These are phyloP conservation scores for Hypoxylon sp. DNA, from an alignment of 2,329 filamentous ascomycete species.

Conservation along the genomic window DNA sequence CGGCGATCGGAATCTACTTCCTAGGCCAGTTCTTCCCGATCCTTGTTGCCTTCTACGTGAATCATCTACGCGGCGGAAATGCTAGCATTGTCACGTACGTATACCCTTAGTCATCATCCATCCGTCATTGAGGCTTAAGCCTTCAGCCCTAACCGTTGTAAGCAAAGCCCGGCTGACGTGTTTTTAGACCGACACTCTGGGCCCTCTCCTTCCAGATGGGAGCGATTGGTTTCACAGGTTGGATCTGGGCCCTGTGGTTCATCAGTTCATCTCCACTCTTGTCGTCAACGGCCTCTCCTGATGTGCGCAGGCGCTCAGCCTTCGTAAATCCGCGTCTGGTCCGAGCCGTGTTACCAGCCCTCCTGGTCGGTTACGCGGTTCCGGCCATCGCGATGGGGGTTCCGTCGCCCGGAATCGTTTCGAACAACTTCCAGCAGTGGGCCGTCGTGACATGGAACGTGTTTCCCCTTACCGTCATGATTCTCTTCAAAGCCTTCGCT, in stretches of 20 bases:
- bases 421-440: slow-evolving; percentile 28
- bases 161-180: slow-evolving; percentile 1
- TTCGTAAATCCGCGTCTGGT: slow-evolving; percentile 2
- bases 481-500: not conserved
- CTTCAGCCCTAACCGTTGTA: not conserved
- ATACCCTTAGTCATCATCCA: not conserved
- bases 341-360: slow-evolving; percentile 3
- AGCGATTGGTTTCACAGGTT: slow-evolving; percentile 12
- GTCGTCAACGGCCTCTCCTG: not conserved
- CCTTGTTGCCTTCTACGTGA: slow-evolving; percentile 18
- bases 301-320: not conserved
- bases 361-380: slow-evolving; percentile 2
- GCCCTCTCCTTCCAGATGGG: not conserved
- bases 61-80: slow-evolving; percentile 12
- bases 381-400: slow-evolving; percentile 13
- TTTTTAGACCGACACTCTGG: slow-evolving; percentile 2
- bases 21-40: slow-evolving; percentile 24
- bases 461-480: slow-evolving; percentile 28
- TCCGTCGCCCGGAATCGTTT: slow-evolving; percentile 18
- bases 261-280: slow-evolving; percentile 12
- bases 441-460: slow-evolving; percentile 25
- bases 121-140: not conserved
- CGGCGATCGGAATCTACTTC: slow-evolving; percentile 30
- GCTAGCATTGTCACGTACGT: slow-evolving; percentile 2
- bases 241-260: slow-evolving; percentile 8